Conservation (phyloP, 2,329 filamentous ascomycete genomes). For the Parasarocladium wereldwijsianum region DNA sequence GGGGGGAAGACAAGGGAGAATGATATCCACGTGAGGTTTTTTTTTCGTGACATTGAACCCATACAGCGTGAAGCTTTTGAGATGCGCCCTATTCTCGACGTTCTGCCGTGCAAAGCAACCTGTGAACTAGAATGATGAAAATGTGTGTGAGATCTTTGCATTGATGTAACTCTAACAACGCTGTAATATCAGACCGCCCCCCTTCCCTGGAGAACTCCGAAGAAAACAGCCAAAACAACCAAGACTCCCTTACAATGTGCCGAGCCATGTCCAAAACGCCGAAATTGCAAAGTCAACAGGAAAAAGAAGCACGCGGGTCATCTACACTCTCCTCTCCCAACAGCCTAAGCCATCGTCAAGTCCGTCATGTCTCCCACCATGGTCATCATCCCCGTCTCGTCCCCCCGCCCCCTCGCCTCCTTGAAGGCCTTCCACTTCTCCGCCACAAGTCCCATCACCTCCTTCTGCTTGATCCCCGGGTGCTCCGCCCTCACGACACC, state of each 20-base stretch:
- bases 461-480: conserved; percentile 44
- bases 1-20: too few relatives aligned
- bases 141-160: too few relatives aligned
- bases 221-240: too few relatives aligned
- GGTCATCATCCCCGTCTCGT: conserved; percentile 10
- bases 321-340: conserved; percentile 1
- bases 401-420: conserved; percentile 10
- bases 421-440: conserved; percentile 43
- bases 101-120: too few relatives aligned
- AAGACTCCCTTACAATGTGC: conserved; percentile 1
- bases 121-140: too few relatives aligned
- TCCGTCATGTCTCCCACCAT: conserved; percentile 12
- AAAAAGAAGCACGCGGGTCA: conserved; percentile 1
- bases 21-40: too few relatives aligned
- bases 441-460: conserved; percentile 54
- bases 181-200: too few relatives aligned
- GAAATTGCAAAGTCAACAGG: neutral
- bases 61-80: too few relatives aligned
- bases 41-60: too few relatives aligned
- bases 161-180: too few relatives aligned
- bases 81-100: too few relatives aligned
- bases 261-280: neutral
- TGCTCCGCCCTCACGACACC: conserved; percentile 39
- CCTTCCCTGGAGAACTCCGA: too few relatives aligned
- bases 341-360: conserved; percentile 12